phyloP scores from a whole-genome alignment of 1,139 yeast genomes.

The Eremothecium sinecaudum region DNA sequence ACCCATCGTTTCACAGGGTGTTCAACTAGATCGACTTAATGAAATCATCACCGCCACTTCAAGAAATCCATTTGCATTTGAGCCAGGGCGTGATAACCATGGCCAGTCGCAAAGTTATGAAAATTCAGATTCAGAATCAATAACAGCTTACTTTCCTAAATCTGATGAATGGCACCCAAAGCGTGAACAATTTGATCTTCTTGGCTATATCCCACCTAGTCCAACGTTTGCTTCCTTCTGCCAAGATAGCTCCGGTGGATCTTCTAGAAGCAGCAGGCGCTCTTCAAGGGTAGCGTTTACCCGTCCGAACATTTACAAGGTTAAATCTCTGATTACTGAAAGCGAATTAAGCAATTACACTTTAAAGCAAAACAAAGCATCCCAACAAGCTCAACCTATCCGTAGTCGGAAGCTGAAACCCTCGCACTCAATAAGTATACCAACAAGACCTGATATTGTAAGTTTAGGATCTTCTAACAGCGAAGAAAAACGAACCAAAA shows the following conservation, averaged over 20 bases:
- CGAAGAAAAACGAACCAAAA: too few relatives aligned
- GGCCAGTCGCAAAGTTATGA: background rate
- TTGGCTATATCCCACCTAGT: constrained; percentile 27
- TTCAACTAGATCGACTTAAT: constrained; percentile 14
- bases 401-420: too few relatives aligned
- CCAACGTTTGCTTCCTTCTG: constrained; percentile 17
- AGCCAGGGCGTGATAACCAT: background rate
- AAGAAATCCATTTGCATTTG: background rate
- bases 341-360: too few relatives aligned
- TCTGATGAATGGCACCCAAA: constrained; percentile 19
- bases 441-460: too few relatives aligned
- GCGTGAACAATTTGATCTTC: constrained; percentile 20
- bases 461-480: too few relatives aligned
- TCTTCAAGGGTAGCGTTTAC: constrained; percentile 25
- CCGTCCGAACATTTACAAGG: constrained; percentile 28
- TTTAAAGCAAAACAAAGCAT: too few relatives aligned
- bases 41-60: background rate
- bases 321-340: constrained; percentile 30
- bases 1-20: constrained; percentile 4
- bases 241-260: constrained; percentile 13
- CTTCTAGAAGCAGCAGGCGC: constrained; percentile 21
- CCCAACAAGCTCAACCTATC: too few relatives aligned
- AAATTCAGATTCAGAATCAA: background rate
- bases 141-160: constrained; percentile 21
- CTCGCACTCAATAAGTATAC: too few relatives aligned